Percentiles rank a stretch among this genome's conserved stretches.
phyloP scores from a whole-genome alignment of 2,329 filamentous ascomycete genomes.

The Fonsecaea pedrosoi region DNA sequence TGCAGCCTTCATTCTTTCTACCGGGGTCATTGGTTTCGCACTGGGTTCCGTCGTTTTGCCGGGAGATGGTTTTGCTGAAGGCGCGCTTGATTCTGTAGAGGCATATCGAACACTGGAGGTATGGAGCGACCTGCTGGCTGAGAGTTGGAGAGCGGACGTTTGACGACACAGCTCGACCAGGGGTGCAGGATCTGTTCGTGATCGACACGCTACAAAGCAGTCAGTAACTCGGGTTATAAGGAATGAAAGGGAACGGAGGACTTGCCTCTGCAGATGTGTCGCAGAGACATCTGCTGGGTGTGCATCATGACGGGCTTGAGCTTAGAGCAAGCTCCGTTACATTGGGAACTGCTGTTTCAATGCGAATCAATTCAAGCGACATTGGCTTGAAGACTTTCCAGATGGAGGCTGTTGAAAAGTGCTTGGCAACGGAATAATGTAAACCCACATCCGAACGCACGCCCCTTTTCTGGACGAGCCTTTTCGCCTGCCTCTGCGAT shows the following conservation, averaged over 20 bases:
- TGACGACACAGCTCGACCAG: constrained; percentile 21
- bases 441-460: background rate
- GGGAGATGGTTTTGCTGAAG: background rate
- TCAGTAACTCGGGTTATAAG: background rate
- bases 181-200: constrained; percentile 3
- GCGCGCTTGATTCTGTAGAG: constrained; percentile 1
- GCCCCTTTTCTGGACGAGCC: background rate
- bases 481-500: background rate
- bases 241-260: constrained; percentile 5
- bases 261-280: constrained; percentile 28
- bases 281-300: constrained; percentile 27
- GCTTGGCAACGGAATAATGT: background rate
- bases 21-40: constrained; percentile 16
- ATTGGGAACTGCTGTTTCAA: background rate
- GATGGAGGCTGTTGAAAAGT: background rate
- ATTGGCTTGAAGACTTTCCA: background rate
- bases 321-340: constrained; percentile 1
- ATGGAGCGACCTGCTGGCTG: constrained; percentile 17
- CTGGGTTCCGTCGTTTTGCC: constrained; percentile 6
- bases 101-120: constrained; percentile 6
- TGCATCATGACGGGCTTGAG: constrained; percentile 20
- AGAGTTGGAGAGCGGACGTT: constrained; percentile 24
- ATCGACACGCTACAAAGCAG: constrained; percentile 7
- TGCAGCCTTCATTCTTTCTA: constrained; percentile 23
- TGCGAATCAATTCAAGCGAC: background rate